These are phyloP conservation scores for Ogataea sp. DNA, from an alignment of 805 yeast species.

Conservation along the genomic window DNA sequence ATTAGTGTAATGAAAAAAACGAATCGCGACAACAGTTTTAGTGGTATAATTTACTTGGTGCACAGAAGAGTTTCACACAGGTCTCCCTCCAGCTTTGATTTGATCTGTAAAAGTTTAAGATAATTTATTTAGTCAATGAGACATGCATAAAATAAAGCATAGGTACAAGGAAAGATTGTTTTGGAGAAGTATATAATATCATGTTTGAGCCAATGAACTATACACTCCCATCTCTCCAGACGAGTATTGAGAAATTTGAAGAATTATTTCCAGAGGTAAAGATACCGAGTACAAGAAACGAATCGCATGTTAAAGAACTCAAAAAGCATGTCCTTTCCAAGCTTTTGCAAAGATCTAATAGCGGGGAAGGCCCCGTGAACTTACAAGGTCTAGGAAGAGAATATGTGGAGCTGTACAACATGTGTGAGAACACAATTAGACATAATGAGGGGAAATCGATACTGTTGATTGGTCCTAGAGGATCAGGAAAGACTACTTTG, in stretches of 20 bases:
- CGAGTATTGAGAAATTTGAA: neutral
- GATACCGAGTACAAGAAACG: neutral
- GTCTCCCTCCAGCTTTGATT: too few species aligned
- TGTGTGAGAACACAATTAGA: conserved; percentile 57
- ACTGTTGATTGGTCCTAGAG: conserved; percentile 71
- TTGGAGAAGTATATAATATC: neutral
- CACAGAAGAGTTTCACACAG: too few species aligned
- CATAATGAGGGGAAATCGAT: conserved; percentile 77
- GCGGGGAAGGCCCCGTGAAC: conserved; percentile 5
- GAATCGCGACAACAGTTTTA: too few species aligned
- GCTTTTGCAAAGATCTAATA: conserved; percentile 12
- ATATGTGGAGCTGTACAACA: conserved; percentile 41
- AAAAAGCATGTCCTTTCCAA: conserved; percentile 8
- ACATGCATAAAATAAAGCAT: too few species aligned
- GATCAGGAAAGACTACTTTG: conserved; percentile 65
- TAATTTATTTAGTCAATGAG: too few species aligned
- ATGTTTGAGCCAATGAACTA: neutral
- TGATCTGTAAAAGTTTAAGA: too few species aligned
- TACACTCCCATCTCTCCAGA: too few species aligned
- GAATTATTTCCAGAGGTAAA: neutral
- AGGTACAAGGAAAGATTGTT: too few species aligned
- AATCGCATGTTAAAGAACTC: neutral
- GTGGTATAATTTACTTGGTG: too few species aligned
- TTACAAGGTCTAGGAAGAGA: conserved; percentile 31
- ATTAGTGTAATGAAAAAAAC: too few species aligned